These are phyloP conservation scores for Diplotaxis tenuifolia DNA, from an alignment of 345 rosid genomes.

Conservation along the genomic window DNA sequence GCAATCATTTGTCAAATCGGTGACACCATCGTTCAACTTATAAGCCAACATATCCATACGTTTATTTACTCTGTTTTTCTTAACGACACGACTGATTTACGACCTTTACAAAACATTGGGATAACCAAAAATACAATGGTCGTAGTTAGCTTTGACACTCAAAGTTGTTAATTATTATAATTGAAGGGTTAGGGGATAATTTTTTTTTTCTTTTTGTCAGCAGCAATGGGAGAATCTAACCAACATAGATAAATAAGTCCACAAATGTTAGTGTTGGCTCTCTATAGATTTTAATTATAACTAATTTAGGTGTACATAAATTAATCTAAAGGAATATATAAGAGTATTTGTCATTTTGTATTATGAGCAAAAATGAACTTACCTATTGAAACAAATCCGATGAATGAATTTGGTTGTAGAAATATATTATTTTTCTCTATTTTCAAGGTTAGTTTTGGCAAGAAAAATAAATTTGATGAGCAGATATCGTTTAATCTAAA, in stretches of 20 bases:
- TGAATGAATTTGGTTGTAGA: neutral
- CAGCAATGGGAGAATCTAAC: neutral
- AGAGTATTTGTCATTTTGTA: neutral
- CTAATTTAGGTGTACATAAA: neutral
- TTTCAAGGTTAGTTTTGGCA: neutral
- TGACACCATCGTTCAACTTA: neutral
- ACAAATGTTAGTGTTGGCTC: no score
- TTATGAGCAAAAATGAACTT: neutral
- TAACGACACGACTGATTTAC: neutral
- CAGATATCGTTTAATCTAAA: neutral
- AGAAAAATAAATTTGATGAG: neutral
- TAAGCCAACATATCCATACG: neutral
- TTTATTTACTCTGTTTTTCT: no score
- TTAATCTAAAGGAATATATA: neutral
- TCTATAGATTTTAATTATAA: neutral
- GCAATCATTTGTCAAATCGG: neutral
- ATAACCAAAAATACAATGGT: neutral
- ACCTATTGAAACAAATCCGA: neutral
- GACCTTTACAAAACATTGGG: neutral
- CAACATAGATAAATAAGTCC: neutral
- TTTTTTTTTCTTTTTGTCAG: neutral
- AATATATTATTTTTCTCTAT: neutral
- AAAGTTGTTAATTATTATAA: no score
- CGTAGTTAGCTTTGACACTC: neutral
- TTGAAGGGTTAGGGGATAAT: neutral